Evolutionary conservation across 768 basidiomycete species (phyloP).

Genomic region (Leucocoprinus leucothites): DNA sequence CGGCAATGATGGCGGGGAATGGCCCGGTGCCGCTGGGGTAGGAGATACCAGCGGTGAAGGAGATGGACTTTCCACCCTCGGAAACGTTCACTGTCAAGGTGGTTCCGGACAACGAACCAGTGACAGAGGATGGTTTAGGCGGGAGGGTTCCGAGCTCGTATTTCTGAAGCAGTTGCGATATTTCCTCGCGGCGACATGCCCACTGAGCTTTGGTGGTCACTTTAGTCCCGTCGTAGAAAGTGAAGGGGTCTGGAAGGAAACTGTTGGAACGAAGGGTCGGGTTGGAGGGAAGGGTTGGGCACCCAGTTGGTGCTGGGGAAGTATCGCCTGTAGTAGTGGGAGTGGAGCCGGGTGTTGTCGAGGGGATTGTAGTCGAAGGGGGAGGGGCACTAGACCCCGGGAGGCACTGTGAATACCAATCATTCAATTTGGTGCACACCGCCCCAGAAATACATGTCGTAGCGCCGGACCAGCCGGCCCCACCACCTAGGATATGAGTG

Average conservation of each 20-base stretch:
- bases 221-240: conserved; percentile 40
- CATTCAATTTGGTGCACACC: conserved; percentile 26
- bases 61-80: conserved; percentile 44
- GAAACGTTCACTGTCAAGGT: conserved; percentile 48
- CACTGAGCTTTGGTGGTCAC: conserved; percentile 45
- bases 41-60: conserved; percentile 44
- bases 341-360: conserved; percentile 9
- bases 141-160: conserved; percentile 54
- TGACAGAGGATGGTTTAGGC: conserved; percentile 41
- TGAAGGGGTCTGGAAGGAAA: conserved; percentile 54
- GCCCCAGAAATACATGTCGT: conserved; percentile 33
- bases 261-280: conserved; percentile 32
- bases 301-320: conserved; percentile 8
- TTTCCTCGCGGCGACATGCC: conserved; percentile 48
- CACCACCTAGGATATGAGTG: conserved; percentile 27
- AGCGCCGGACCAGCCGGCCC: conserved; percentile 31
- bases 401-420: conserved; percentile 34
- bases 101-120: conserved; percentile 39
- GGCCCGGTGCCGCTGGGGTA: conserved; percentile 41
- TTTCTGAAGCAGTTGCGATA: conserved; percentile 44
- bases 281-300: conserved; percentile 27
- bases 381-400: conserved; percentile 22
- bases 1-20: conserved; percentile 52
- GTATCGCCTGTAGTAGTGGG: background rate
- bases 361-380: conserved; percentile 17